Base-by-base conservation (phyloP, 768 basidiomycete species). In the Suillus placidus region DNA sequence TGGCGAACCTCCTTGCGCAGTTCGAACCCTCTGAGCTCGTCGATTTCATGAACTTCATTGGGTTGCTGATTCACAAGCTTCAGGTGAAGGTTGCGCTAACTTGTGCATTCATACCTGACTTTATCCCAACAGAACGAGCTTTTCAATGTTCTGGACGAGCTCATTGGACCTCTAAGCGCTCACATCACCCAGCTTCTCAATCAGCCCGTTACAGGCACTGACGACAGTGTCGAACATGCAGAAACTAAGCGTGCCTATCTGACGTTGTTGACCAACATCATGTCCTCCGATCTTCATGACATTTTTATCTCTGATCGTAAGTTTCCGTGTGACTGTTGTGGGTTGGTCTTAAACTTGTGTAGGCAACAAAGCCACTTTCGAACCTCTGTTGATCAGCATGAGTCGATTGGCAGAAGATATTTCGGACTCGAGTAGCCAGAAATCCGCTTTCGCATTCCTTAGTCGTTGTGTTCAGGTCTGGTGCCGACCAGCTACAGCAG, bases 41-140 rank as follows among this genome's bases (percentile, higher is more conserved):
- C 35, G 97, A 99, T 73, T 97, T 99, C 72, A 90, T 99, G 84
- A 92, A 90, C 72, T 99, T 99, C 81, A 91, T 99, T 63, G 91
- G 91, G 8, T 81, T 97, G 10, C 81, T 98, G 62, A 90, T 96
- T 61, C 94, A 97, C 76, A 93, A 93, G 74, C 85, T 99, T 63
- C 93, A 94, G 83, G 96, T 95, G 66, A 63, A 76, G 67, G 30
- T 60, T 37, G 6, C 20, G 13, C 34, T 62, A 30, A 13, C n/a
- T 66, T 26, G 37, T 47, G 26, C 34, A 16, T 54, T 10, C 42
- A 38, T 63, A 68, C 51, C 62, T 34, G 47, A 26, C 32, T 55
- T 64, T 10, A 37, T 49, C 14, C 34, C 63, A 37, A 30, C 72
- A 97, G 94, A 85, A 85, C 69, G 91, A 95, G 71, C 87, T 98